Evolutionary conservation across 176 grass and related monocot genomes (phyloP).

Genomic region (Musa troglodytarum): DNA sequence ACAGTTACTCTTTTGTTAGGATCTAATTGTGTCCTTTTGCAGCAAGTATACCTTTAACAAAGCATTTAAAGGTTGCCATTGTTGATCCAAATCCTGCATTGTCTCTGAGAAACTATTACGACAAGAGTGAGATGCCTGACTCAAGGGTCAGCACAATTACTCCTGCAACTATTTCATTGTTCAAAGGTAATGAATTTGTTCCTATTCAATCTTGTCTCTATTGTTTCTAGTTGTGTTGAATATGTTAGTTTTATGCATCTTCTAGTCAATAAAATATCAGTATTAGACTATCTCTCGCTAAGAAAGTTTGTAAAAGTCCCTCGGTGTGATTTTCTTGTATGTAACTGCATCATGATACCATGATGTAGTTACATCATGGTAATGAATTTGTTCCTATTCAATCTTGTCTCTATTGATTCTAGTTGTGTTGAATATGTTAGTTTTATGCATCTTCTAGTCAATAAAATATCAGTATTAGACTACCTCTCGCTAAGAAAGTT

Average conservation of each 20-base stretch:
- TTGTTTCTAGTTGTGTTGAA: background rate
- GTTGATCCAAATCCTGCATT: constrained; percentile 70
- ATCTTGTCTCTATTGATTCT: background rate
- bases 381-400: background rate
- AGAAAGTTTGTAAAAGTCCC: background rate
- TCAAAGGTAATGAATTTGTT: constrained; percentile 45
- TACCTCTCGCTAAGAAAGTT: background rate
- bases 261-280: background rate
- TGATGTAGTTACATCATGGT: too few species aligned
- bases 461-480: background rate
- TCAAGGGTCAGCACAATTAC: constrained; percentile 91
- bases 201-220: background rate
- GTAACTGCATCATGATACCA: background rate
- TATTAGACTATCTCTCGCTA: background rate
- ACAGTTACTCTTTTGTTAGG: too few species aligned
- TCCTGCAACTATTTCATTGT: constrained; percentile 79
- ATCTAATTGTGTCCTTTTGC: constrained; percentile 17
- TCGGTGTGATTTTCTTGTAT: background rate
- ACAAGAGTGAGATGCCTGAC: constrained; percentile 51
- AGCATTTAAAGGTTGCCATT: constrained; percentile 59
- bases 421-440: background rate
- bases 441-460: background rate
- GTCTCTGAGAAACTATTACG: constrained; percentile 43
- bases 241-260: background rate
- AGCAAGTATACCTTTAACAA: constrained; percentile 71